Percentiles rank a stretch among this genome's conserved stretches.
These are phyloP conservation scores for Gillenia trifoliata DNA, from an alignment of 306 rosid genomes.

Conservation along the genomic window DNA sequence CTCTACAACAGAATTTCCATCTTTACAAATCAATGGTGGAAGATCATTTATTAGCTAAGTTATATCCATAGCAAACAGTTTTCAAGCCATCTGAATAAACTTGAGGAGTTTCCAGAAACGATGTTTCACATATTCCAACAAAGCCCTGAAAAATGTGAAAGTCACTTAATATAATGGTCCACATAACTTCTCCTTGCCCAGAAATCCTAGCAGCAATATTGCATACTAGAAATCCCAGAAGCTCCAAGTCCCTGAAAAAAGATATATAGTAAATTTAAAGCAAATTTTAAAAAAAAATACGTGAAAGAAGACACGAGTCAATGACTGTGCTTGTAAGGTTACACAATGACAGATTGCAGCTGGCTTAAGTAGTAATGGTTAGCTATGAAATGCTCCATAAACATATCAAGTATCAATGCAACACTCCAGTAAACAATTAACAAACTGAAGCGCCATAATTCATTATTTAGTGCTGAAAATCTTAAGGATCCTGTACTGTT, in stretches of 20 bases:
- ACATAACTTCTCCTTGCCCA: constrained; percentile 67
- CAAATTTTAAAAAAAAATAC: background rate
- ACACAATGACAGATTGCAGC: background rate
- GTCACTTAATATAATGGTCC: constrained; percentile 88
- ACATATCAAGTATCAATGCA: constrained; percentile 3
- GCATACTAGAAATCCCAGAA: constrained; percentile 65
- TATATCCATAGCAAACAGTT: constrained; percentile 71
- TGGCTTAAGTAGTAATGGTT: background rate
- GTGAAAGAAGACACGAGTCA: background rate
- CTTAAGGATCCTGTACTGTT: background rate
- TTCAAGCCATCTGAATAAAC: constrained; percentile 91
- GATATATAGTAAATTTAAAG: constrained; percentile 1
- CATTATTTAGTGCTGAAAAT: background rate
- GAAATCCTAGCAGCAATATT: constrained; percentile 63
- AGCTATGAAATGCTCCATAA: constrained; percentile 20
- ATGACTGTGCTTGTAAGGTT: background rate
- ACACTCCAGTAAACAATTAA: constrained; percentile 6
- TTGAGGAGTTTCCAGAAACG: constrained; percentile 52
- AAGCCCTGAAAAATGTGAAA: constrained; percentile 77
- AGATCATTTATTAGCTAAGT: constrained; percentile 53
- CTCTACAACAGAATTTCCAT: constrained; percentile 64
- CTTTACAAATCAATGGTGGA: constrained; percentile 59
- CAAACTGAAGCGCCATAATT: constrained; percentile 3
- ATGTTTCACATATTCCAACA: constrained; percentile 33
- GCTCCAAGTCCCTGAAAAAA: constrained; percentile 71